Percentiles rank a stretch among this genome's conserved stretches.
Evolutionary conservation across 106 monocot species (phyloP).

Genomic region (Alisma plantagoaquatica): DNA sequence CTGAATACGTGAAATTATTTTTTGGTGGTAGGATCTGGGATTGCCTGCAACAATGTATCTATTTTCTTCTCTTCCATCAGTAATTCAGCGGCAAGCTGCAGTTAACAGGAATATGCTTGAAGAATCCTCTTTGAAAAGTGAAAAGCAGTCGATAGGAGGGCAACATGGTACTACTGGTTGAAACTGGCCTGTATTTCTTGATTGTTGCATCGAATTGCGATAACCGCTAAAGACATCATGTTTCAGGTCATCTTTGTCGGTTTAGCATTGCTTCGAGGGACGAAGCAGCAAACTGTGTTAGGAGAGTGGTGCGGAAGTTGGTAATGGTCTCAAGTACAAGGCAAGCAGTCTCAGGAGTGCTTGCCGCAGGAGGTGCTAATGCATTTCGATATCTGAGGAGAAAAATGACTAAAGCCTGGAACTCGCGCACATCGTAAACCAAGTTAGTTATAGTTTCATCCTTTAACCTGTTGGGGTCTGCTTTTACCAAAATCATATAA

Average conservation of each 20-base stretch:
- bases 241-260: too few relatives aligned
- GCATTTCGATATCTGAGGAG: slow-evolving; percentile 54
- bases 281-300: slow-evolving; percentile 30
- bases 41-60: slow-evolving; percentile 44
- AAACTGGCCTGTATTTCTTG: too few relatives aligned
- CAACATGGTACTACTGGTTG: too few relatives aligned
- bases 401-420: slow-evolving; percentile 83
- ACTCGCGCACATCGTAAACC: slow-evolving; percentile 31
- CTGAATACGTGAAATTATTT: too few relatives aligned
- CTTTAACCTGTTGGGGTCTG: too few relatives aligned
- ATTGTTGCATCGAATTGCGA: too few relatives aligned
- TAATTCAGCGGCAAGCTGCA: slow-evolving; percentile 18
- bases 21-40: slow-evolving; percentile 40
- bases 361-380: slow-evolving; percentile 63
- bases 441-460: too few relatives aligned
- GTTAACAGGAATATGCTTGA: neutral
- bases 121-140: too few relatives aligned
- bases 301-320: slow-evolving; percentile 37
- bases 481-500: too few relatives aligned
- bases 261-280: slow-evolving; percentile 38
- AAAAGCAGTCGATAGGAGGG: too few relatives aligned
- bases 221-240: too few relatives aligned
- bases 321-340: slow-evolving; percentile 64
- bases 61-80: slow-evolving; percentile 53
- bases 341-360: slow-evolving; percentile 64